These are phyloP conservation scores for Myrica gale DNA, from an alignment of 306 rosid species.

Conservation along the genomic window DNA sequence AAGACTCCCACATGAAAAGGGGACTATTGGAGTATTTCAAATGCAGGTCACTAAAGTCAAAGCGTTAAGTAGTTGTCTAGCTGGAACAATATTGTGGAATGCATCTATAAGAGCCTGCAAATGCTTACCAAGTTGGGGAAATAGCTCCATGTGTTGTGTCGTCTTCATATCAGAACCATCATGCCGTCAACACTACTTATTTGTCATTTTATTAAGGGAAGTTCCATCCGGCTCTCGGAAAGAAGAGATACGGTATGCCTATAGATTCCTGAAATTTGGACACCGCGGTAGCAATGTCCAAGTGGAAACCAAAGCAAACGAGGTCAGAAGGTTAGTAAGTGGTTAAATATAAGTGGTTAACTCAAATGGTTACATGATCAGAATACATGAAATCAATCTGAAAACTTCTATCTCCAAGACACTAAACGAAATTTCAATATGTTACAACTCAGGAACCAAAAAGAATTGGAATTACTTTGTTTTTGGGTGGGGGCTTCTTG, in stretches of 20 bases:
- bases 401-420: slow-evolving; percentile 30
- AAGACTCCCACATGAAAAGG: too few relatives aligned
- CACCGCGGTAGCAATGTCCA: too few relatives aligned
- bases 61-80: too few relatives aligned
- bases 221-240: neutral
- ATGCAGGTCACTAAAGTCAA: too few relatives aligned
- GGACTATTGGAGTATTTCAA: too few relatives aligned
- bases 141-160: too few relatives aligned
- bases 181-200: neutral
- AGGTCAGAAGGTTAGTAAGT: neutral
- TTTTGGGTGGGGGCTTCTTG: neutral
- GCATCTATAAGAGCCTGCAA: too few relatives aligned
- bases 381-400: slow-evolving; percentile 48
- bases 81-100: too few relatives aligned
- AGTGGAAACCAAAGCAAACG: too few relatives aligned
- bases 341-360: neutral
- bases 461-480: slow-evolving; percentile 29
- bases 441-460: slow-evolving; percentile 39
- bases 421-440: slow-evolving; percentile 34
- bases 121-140: too few relatives aligned
- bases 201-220: neutral
- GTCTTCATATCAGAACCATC: neutral
- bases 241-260: too few relatives aligned
- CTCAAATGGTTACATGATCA: slow-evolving; percentile 31
- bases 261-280: neutral